A percentile compares a stretch with the other conserved stretches of the same genome.
Conservation (phyloP, 306 rosid species). For the Geum urbanum region DNA sequence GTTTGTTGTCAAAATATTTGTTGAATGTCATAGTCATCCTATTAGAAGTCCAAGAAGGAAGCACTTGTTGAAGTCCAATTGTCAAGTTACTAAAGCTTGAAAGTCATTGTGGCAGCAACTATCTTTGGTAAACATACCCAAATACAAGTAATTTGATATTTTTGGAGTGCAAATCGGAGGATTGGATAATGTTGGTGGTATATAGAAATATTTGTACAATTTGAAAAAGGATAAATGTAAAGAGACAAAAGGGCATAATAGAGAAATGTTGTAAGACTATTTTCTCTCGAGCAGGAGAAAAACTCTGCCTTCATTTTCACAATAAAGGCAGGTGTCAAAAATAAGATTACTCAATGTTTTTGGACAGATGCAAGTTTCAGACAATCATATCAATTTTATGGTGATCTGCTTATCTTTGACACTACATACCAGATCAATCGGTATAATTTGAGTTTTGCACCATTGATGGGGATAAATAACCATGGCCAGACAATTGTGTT, state of each 20-base stretch:
- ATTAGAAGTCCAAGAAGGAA: too few relatives aligned
- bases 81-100: not conserved
- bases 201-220: not conserved
- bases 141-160: not conserved
- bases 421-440: conserved; percentile 3
- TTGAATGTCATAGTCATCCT: too few relatives aligned
- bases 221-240: not conserved
- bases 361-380: not conserved
- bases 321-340: not conserved
- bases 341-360: not conserved
- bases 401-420: not conserved
- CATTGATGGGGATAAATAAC: not conserved
- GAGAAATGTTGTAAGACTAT: not conserved
- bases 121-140: not conserved
- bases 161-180: not conserved
- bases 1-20: too few relatives aligned
- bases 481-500: conserved; percentile 1
- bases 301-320: not conserved
- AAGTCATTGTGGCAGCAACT: not conserved
- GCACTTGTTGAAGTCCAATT: not conserved
- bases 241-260: not conserved
- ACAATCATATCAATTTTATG: not conserved
- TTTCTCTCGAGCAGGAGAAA: not conserved
- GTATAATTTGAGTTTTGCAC: not conserved
- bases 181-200: not conserved